Percentiles rank a stretch among this genome's conserved stretches.
Evolutionary conservation across 495 filamentous ascomycete species (phyloP).

Genomic region (Penicillium nucicola): DNA sequence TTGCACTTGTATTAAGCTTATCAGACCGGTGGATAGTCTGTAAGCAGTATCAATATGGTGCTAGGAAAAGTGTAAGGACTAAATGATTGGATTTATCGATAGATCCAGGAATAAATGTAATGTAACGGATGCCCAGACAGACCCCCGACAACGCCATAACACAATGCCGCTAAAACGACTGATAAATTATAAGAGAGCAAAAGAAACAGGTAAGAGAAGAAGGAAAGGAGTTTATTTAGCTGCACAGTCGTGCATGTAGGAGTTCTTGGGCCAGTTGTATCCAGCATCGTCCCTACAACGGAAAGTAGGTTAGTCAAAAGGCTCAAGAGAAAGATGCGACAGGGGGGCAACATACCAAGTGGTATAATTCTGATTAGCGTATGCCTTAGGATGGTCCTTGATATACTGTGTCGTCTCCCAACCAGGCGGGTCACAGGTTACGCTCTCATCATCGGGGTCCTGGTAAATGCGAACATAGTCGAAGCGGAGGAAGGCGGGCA

Average conservation of each 20-base stretch:
- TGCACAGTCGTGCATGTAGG: conserved; percentile 44
- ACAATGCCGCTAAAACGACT: conserved; percentile 36
- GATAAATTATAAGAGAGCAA: conserved; percentile 6
- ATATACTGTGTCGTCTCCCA: conserved; percentile 75
- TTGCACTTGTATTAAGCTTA: too few species aligned
- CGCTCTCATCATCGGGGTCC: conserved; percentile 50
- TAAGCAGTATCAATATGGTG: too few species aligned
- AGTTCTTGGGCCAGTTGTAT: conserved; percentile 49
- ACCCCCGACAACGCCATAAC: conserved; percentile 27
- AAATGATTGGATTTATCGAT: conserved; percentile 5
- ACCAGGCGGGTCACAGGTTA: conserved; percentile 70
- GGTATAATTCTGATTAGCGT: conserved; percentile 65
- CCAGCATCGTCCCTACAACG: conserved; percentile 29
- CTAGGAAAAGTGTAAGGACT: not conserved
- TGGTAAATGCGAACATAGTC: conserved; percentile 79
- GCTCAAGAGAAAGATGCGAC: not conserved
- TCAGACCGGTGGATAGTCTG: too few species aligned
- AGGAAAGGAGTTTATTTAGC: not conserved
- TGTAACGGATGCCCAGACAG: conserved; percentile 6
- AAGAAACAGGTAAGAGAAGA: not conserved
- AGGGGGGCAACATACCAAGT: conserved; percentile 29
- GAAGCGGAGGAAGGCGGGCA: conserved; percentile 69
- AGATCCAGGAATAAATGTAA: not conserved
- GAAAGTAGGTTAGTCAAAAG: conserved; percentile 1
- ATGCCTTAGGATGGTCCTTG: conserved; percentile 56